Evolutionary conservation across 176 grass and related monocot genomes (phyloP), one percentile per base, ranked within the genome.

Genomic region (Oryza longistaminata): DNA sequence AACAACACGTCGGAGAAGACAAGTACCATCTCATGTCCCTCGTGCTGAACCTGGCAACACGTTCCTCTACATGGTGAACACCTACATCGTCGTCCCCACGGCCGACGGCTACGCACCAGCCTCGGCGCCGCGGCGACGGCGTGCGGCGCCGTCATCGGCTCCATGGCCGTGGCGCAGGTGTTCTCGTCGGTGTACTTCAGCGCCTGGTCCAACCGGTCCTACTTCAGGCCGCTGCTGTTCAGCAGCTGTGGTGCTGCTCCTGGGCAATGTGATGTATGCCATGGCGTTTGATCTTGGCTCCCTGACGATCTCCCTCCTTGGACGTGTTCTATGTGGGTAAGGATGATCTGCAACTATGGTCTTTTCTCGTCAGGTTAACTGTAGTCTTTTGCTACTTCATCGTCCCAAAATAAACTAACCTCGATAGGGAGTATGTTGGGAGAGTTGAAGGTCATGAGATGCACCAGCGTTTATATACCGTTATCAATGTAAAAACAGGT

Each of bases 11-110:
- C 26, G 12, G 48, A 37, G 76, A 85, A 72, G 89, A 88, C n/a
- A 60, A 68, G 37, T 85, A 91, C 68, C 86, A 91, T 40, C 88
- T 91, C 76, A 91, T 82, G 9, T 91, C 86, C 80, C 77, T 91
- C 8, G 44, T 88, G 64, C 75, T 91, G 52, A 91, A 91, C 52
- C 68, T 88, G 29, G 77, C 43, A 91, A 85, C 66, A 91, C 86
- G 2, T 91, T 88, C 61, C 85, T 91, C 49, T 91, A 91, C 75
- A 91, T 91, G 90, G 86, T 88, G 14, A 91, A 91, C 77, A 91
- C 86, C 39, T 88, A 91, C 65, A 85, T 91, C 70, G 68, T 91
- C 49, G 90, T 91, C 77, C 86, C 90, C 9, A 91, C 90, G 11
- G 90, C 90, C 43, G 90, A 91, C 33, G 85, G 77, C 49, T 91